These are phyloP conservation scores for Epichloe elymi DNA, from an alignment of 2,329 filamentous ascomycete species.

Conservation along the genomic window DNA sequence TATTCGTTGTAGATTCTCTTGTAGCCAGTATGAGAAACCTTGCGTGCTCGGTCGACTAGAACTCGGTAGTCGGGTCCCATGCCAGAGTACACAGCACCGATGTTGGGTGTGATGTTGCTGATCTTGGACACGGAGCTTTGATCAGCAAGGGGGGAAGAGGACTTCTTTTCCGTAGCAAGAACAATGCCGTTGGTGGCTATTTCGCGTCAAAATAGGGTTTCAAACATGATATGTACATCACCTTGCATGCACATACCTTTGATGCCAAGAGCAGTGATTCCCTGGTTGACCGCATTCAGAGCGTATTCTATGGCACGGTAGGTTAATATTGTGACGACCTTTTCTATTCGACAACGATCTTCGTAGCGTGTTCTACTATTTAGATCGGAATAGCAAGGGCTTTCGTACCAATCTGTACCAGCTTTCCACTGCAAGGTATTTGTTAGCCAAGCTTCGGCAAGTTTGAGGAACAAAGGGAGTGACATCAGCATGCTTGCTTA, in stretches of 20 bases:
- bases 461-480: slow-evolving; percentile 5
- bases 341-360: too few species aligned
- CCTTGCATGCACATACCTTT: slow-evolving; percentile 52
- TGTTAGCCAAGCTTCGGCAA: slow-evolving; percentile 24
- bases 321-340: not conserved
- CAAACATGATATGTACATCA: not conserved
- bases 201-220: slow-evolving; percentile 7
- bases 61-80: slow-evolving; percentile 99
- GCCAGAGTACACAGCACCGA: slow-evolving; percentile 98
- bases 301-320: slow-evolving; percentile 66
- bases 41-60: slow-evolving; percentile 92
- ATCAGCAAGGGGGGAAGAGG: slow-evolving; percentile 87
- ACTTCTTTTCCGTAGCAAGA: slow-evolving; percentile 98
- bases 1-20: slow-evolving; percentile 99
- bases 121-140: slow-evolving; percentile 92
- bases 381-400: not conserved
- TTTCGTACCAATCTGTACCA: slow-evolving; percentile 78
- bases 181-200: slow-evolving; percentile 96
- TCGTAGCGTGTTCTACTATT: not conserved
- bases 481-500: slow-evolving; percentile 34
- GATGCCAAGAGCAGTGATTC: slow-evolving; percentile 94
- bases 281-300: slow-evolving; percentile 96
- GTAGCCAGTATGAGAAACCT: slow-evolving; percentile 96
- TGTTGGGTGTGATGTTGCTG: slow-evolving; percentile 95
- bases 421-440: slow-evolving; percentile 65